Conservation (phyloP, 495 filamentous ascomycete species). For the Daldinia childiae region DNA sequence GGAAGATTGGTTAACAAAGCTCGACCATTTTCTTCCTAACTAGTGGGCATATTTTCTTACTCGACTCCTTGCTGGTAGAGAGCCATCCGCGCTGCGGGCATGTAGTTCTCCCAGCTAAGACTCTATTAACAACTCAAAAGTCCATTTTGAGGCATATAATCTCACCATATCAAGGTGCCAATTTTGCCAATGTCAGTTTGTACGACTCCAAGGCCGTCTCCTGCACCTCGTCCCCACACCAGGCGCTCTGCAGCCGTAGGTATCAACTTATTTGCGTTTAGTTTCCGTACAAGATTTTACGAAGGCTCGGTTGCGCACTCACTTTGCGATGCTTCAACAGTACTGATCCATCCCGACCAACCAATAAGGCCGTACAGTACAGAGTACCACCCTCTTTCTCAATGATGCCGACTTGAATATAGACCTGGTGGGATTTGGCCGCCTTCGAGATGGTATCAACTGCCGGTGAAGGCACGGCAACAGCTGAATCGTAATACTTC, state of each 20-base stretch:
- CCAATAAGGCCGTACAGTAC: conserved; percentile 52
- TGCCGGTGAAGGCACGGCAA: conserved; percentile 50
- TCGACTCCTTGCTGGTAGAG: conserved; percentile 56
- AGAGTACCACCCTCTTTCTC: conserved; percentile 56
- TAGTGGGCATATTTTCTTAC: conserved; percentile 31
- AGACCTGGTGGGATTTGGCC: conserved; percentile 48
- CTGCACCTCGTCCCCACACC: conserved; percentile 55
- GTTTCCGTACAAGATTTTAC: background rate
- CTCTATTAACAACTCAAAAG: conserved; percentile 1
- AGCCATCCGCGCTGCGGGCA: conserved; percentile 54
- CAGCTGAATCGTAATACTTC: conserved; percentile 52
- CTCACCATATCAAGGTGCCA: conserved; percentile 56
- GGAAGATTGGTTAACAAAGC: conserved; percentile 7
- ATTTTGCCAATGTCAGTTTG: conserved; percentile 54
- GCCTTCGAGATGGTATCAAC: conserved; percentile 47
- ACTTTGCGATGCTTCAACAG: conserved; percentile 54
- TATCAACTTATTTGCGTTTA: conserved; percentile 47
- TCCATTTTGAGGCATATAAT: background rate
- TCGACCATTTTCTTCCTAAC: background rate
- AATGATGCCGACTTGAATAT: conserved; percentile 53
- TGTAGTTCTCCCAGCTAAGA: conserved; percentile 57
- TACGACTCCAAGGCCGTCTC: conserved; percentile 52
- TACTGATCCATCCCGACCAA: conserved; percentile 49
- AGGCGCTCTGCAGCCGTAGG: conserved; percentile 54
- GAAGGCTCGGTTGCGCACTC: background rate